phyloP scores from a whole-genome alignment of 768 basidiomycete genomes.

The Tricholoma terreum region DNA sequence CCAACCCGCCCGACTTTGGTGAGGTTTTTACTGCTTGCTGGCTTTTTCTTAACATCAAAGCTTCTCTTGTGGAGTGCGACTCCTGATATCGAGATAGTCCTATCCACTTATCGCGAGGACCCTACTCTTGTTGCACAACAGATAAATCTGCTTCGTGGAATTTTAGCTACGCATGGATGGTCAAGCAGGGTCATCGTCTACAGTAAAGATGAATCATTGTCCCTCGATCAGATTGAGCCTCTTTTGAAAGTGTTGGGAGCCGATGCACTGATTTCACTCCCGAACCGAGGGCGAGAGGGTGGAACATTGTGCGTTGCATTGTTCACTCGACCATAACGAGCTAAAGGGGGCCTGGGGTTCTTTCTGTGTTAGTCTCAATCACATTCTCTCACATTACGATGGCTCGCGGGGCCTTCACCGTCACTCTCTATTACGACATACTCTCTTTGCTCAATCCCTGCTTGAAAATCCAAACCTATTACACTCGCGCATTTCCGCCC shows the following conservation, averaged over 20 bases:
- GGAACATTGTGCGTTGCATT: neutral
- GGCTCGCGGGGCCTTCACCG: neutral
- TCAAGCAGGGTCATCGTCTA: neutral
- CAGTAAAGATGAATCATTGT: neutral
- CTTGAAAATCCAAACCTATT: neutral
- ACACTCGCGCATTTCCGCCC: neutral
- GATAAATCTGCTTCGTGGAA: neutral
- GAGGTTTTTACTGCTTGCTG: neutral
- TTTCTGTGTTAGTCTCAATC: neutral
- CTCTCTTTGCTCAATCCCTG: neutral
- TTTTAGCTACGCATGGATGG: neutral
- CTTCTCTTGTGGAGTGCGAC: neutral
- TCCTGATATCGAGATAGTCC: neutral
- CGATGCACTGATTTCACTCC: neutral
- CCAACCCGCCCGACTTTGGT: neutral
- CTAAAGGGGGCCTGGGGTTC: neutral
- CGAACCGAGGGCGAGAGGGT: neutral
- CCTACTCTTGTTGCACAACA: neutral
- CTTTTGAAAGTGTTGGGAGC: neutral
- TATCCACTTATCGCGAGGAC: neutral
- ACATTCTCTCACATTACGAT: neutral
- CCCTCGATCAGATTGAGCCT: neutral
- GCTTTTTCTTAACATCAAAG: neutral
- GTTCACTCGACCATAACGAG: neutral
- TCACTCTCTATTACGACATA: neutral